phyloP scores from a whole-genome alignment of 768 basidiomycete species.

The Clitopilus passeckerianus region DNA sequence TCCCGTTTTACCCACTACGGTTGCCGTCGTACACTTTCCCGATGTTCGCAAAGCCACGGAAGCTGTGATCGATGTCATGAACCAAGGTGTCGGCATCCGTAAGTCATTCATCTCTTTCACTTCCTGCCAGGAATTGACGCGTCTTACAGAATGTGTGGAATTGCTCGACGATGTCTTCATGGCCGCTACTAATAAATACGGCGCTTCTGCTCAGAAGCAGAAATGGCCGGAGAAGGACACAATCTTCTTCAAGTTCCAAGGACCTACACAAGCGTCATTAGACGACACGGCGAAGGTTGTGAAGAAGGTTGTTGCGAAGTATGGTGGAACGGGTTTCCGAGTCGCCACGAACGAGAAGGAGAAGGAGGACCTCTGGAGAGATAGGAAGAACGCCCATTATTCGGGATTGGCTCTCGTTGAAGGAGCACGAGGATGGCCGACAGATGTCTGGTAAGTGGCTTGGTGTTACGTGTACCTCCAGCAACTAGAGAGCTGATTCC shows the following conservation, averaged over 20 bases:
- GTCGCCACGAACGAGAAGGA: slow-evolving; percentile 62
- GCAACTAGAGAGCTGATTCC: background rate
- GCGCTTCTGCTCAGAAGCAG: slow-evolving; percentile 43
- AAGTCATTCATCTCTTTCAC: slow-evolving; percentile 19
- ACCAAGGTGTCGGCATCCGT: slow-evolving; percentile 76
- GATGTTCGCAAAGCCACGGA: slow-evolving; percentile 68
- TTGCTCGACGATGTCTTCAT: slow-evolving; percentile 73
- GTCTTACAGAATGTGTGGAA: slow-evolving; percentile 69
- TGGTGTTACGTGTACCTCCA: background rate
- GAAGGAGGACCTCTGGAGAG: slow-evolving; percentile 69
- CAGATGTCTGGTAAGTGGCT: slow-evolving; percentile 64
- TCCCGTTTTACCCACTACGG: slow-evolving; percentile 76
- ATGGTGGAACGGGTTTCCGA: slow-evolving; percentile 65
- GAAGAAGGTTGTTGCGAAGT: slow-evolving; percentile 49
- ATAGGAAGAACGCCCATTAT: slow-evolving; percentile 63
- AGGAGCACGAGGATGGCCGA: slow-evolving; percentile 58
- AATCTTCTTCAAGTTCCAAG: slow-evolving; percentile 88
- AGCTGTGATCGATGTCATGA: slow-evolving; percentile 69
- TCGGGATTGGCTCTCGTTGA: slow-evolving; percentile 51
- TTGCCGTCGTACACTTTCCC: slow-evolving; percentile 80
- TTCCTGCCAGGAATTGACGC: background rate
- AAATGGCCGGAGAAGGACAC: slow-evolving; percentile 63
- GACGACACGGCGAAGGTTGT: slow-evolving; percentile 57
- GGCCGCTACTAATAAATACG: slow-evolving; percentile 52
- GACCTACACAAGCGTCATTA: slow-evolving; percentile 54